Conservation (phyloP, 768 basidiomycete species). For the Trametes coccinea region DNA sequence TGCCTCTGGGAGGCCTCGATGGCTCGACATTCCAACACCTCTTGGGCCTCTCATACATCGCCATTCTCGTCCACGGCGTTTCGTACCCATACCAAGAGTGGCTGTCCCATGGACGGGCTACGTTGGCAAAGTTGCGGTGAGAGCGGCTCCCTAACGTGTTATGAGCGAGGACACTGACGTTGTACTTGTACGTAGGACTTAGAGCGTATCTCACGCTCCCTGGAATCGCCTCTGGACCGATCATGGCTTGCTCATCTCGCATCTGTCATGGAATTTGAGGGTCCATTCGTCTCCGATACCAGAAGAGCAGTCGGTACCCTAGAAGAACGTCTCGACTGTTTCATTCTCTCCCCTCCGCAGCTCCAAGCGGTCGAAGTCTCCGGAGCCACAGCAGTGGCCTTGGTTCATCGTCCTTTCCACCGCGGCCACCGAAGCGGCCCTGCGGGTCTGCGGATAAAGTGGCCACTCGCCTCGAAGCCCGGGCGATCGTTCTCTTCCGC, state of each 20-base stretch:
- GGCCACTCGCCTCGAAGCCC: no score
- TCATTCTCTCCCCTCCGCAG: background rate
- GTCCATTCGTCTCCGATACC: background rate
- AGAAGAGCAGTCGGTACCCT: background rate
- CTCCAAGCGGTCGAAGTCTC: no score
- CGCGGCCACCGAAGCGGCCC: no score
- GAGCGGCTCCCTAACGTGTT: background rate
- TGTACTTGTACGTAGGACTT: background rate
- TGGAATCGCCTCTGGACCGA: background rate
- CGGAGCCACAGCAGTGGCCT: no score
- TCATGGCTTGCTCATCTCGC: background rate
- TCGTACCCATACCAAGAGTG: background rate
- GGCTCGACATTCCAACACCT: background rate
- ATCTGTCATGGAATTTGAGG: background rate
- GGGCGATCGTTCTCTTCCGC: background rate
- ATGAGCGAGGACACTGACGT: background rate
- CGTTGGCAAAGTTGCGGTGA: background rate
- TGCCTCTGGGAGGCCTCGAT: background rate
- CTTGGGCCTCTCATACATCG: background rate
- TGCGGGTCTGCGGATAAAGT: no score
- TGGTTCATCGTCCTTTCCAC: no score
- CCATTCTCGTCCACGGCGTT: background rate
- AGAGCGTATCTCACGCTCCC: background rate
- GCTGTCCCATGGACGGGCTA: background rate
- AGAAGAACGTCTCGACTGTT: background rate